Conservation (phyloP, 805 yeast genomes). For the Candida pini region DNA sequence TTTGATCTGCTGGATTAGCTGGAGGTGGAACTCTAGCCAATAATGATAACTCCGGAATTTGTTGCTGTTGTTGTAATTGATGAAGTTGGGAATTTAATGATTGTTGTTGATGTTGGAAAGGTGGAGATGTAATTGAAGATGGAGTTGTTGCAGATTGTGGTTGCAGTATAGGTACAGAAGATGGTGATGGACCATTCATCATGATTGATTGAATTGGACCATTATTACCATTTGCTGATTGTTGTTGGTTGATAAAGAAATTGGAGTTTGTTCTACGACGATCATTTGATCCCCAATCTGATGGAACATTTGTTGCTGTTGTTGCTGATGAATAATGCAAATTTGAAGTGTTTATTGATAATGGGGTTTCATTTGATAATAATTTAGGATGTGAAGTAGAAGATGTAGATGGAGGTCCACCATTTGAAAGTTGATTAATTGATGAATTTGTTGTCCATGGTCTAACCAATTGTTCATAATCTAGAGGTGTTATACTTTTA, state of each 20-base stretch:
- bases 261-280: constrained; percentile 51
- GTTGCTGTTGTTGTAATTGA: constrained; percentile 21
- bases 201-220: constrained; percentile 13
- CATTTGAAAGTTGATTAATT: too few relatives aligned
- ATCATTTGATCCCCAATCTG: constrained; percentile 29
- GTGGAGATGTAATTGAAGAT: constrained; percentile 18
- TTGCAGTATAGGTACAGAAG: too few relatives aligned
- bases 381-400: too few relatives aligned
- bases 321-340: constrained; percentile 10
- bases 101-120: constrained; percentile 22
- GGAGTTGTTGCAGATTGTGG: too few relatives aligned
- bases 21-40: constrained; percentile 83
- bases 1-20: constrained; percentile 98
- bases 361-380: too few relatives aligned
- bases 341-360: too few relatives aligned
- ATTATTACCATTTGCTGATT: constrained; percentile 5
- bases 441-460: constrained; percentile 20
- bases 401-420: too few relatives aligned
- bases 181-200: constrained; percentile 13
- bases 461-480: constrained; percentile 41
- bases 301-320: constrained; percentile 14
- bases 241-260: constrained; percentile 38
- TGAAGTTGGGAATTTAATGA: constrained; percentile 15
- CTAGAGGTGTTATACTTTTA: constrained; percentile 32
- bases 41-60: constrained; percentile 57